A percentile compares a stretch with the other conserved stretches of the same genome.
phyloP scores from a whole-genome alignment of 1,284 basidiomycete species.

The Boletus subluridellus region DNA sequence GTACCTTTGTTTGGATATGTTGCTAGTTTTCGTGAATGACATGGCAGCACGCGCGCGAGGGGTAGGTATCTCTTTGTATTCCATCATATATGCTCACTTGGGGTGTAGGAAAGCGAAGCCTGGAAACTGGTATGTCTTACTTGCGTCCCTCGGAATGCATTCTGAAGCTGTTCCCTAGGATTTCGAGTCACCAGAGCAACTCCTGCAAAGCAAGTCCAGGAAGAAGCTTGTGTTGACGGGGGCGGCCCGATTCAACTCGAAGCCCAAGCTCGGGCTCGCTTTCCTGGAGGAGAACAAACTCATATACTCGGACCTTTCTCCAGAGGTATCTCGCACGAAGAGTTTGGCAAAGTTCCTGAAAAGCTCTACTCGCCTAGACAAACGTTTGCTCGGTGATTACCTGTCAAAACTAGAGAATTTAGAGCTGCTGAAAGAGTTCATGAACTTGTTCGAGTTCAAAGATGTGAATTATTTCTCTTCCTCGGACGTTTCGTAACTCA shows the following conservation, averaged over 20 bases:
- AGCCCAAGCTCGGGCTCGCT: slow-evolving; percentile 90
- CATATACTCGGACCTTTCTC: slow-evolving; percentile 67
- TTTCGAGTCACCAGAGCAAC: slow-evolving; percentile 53
- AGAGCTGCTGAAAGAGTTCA: slow-evolving; percentile 84
- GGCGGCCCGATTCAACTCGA: slow-evolving; percentile 88
- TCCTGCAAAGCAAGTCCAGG: slow-evolving; percentile 74
- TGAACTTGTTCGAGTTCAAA: slow-evolving; percentile 87
- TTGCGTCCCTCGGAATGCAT: background rate
- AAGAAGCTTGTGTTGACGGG: slow-evolving; percentile 87
- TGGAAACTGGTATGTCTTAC: slow-evolving; percentile 58
- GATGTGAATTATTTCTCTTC: slow-evolving; percentile 53
- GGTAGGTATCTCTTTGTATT: slow-evolving; percentile 43
- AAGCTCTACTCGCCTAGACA: slow-evolving; percentile 83
- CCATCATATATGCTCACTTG: slow-evolving; percentile 20
- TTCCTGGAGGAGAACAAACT: slow-evolving; percentile 87
- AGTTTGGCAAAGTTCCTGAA: slow-evolving; percentile 86
- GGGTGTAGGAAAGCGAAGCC: slow-evolving; percentile 38
- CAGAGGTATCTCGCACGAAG: slow-evolving; percentile 51
- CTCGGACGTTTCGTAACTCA: slow-evolving; percentile 9
- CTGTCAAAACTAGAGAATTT: slow-evolving; percentile 87
- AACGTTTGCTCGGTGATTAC: slow-evolving; percentile 92
- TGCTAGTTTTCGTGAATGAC: slow-evolving; percentile 83
- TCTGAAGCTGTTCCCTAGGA: slow-evolving; percentile 37
- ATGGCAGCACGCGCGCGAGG: slow-evolving; percentile 81
- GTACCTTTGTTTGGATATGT: slow-evolving; percentile 84